Evolutionary conservation across 768 basidiomycete species (phyloP).

Genomic region (Pleurotus giganteus): DNA sequence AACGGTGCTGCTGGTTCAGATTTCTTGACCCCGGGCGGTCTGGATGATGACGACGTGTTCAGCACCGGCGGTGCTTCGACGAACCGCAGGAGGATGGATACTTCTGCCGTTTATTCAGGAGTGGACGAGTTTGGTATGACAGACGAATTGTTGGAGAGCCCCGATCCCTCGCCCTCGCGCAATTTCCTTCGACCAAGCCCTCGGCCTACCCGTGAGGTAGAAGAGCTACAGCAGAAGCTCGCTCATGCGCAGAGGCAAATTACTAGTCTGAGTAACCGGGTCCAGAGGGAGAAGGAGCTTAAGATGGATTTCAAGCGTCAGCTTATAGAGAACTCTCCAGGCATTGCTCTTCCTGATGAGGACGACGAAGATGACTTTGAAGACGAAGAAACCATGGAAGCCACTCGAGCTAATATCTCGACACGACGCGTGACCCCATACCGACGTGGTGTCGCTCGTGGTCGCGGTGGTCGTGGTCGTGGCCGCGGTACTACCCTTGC

Average conservation of each 20-base stretch:
- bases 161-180: constrained; percentile 55
- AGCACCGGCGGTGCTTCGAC: constrained; percentile 62
- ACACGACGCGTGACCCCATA: constrained; percentile 51
- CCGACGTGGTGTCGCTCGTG: constrained; percentile 51
- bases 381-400: constrained; percentile 43
- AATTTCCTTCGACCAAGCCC: constrained; percentile 64
- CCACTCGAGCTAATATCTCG: constrained; percentile 29
- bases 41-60: constrained; percentile 64
- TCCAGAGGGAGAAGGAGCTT: constrained; percentile 82
- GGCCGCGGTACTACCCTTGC: constrained; percentile 55
- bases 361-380: constrained; percentile 43
- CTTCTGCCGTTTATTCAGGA: constrained; percentile 33
- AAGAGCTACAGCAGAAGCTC: constrained; percentile 74
- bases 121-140: constrained; percentile 36
- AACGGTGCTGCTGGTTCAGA: constrained; percentile 43
- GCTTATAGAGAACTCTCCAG: constrained; percentile 40
- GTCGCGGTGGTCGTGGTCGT: constrained; percentile 50
- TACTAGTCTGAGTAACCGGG: constrained; percentile 72
- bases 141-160: constrained; percentile 49
- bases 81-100: constrained; percentile 53
- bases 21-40: constrained; percentile 56
- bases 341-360: constrained; percentile 37
- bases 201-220: constrained; percentile 79
- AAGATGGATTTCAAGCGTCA: constrained; percentile 64
- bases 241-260: constrained; percentile 88